These are phyloP conservation scores for Linnemannia elongata DNA, from an alignment of 192 early-diverging fungal genomes.

Conservation along the genomic window DNA sequence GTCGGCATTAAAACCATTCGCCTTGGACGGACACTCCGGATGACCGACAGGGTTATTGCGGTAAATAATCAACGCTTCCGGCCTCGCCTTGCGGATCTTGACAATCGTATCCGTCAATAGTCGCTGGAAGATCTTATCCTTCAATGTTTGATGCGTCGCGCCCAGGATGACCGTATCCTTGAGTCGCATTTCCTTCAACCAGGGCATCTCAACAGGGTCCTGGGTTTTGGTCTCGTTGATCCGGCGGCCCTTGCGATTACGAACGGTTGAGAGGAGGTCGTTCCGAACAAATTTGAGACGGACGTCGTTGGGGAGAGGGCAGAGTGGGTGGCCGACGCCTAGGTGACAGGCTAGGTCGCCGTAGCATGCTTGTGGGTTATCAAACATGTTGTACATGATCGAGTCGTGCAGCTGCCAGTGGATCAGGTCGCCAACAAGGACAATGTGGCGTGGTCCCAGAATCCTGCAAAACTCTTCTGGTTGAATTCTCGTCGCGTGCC, in stretches of 20 bases:
- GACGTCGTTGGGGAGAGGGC: slow-evolving; percentile 31
- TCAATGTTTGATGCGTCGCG: slow-evolving; percentile 50
- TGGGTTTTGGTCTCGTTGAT: slow-evolving; percentile 51
- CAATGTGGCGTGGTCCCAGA: slow-evolving; percentile 57
- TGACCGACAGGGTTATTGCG: slow-evolving; percentile 62
- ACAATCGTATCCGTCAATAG: slow-evolving; percentile 47
- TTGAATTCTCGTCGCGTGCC: slow-evolving; percentile 36
- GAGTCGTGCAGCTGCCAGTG: slow-evolving; percentile 70
- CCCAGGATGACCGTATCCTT: slow-evolving; percentile 65
- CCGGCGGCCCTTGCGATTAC: not conserved
- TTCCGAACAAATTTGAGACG: slow-evolving; percentile 62
- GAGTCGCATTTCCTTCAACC: slow-evolving; percentile 37
- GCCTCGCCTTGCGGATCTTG: slow-evolving; percentile 48
- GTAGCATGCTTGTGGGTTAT: slow-evolving; percentile 67
- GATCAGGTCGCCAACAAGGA: slow-evolving; percentile 65
- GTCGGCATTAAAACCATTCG: slow-evolving; percentile 31
- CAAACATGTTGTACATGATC: slow-evolving; percentile 65
- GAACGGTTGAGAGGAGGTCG: slow-evolving; percentile 57
- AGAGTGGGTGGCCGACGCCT: slow-evolving; percentile 47
- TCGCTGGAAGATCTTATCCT: slow-evolving; percentile 56
- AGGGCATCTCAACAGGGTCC: slow-evolving; percentile 61
- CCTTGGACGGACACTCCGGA: slow-evolving; percentile 39
- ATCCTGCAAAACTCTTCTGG: slow-evolving; percentile 57
- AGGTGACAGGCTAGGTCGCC: slow-evolving; percentile 67
- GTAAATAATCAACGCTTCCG: slow-evolving; percentile 65